Evolutionary conservation across 2,329 filamentous ascomycete species (phyloP).

Genomic region (Rosellinia necatrix): DNA sequence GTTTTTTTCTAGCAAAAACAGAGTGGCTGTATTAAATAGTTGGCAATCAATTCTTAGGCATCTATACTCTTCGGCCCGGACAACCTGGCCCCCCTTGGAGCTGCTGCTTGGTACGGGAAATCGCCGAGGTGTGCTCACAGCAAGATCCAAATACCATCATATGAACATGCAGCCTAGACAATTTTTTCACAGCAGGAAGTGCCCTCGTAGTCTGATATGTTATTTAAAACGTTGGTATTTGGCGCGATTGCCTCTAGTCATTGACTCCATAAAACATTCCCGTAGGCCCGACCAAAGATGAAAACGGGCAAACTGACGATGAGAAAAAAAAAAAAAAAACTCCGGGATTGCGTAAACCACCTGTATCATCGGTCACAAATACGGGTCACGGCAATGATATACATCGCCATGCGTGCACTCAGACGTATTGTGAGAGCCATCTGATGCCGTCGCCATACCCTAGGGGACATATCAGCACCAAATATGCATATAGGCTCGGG

Average conservation of each 20-base stretch:
- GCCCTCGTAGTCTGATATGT: not conserved
- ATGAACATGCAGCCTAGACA: not conserved
- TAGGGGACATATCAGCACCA: conserved; percentile 40
- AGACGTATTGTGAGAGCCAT: conserved; percentile 93
- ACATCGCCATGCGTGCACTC: conserved; percentile 37
- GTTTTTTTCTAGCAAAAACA: too few relatives aligned
- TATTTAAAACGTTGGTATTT: conserved; percentile 32
- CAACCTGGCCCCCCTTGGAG: not conserved
- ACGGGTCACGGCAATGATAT: conserved; percentile 17
- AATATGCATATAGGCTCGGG: not conserved
- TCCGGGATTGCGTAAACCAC: conserved; percentile 31
- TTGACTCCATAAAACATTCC: conserved; percentile 39
- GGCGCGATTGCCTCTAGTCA: conserved; percentile 38
- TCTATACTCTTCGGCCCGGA: too few relatives aligned
- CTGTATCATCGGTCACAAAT: conserved; percentile 26
- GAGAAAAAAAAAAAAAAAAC: conserved; percentile 31
- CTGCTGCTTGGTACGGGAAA: not conserved
- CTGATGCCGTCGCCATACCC: conserved; percentile 88
- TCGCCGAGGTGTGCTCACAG: not conserved
- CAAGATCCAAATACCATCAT: not conserved
- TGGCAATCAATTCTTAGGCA: too few relatives aligned
- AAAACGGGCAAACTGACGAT: conserved; percentile 35
- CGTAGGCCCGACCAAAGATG: conserved; percentile 35
- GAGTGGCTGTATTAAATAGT: too few relatives aligned
- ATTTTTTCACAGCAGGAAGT: conserved; percentile 4